These are phyloP conservation scores for Leccinellum rugosiceps DNA, from an alignment of 768 basidiomycete genomes.

Conservation along the genomic window DNA sequence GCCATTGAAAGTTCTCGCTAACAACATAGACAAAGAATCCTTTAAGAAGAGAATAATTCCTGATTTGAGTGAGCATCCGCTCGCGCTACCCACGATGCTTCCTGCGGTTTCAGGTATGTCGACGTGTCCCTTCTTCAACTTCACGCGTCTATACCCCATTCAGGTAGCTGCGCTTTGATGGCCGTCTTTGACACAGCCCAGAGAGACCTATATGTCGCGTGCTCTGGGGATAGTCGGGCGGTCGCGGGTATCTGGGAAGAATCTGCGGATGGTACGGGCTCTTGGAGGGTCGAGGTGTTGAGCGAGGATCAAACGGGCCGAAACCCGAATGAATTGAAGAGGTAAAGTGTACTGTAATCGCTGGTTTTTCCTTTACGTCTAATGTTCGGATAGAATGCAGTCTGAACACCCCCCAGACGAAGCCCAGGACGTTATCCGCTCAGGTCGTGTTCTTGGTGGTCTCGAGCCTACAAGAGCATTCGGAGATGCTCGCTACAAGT, in stretches of 20 bases:
- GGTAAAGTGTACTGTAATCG: constrained; percentile 45
- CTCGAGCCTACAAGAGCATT: constrained; percentile 87
- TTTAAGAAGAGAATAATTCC: constrained; percentile 52
- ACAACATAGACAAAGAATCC: constrained; percentile 49
- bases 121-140: constrained; percentile 5
- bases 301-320: constrained; percentile 96
- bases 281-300: constrained; percentile 91
- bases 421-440: constrained; percentile 64
- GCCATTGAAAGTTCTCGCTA: constrained; percentile 69
- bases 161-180: constrained; percentile 89
- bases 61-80: constrained; percentile 67
- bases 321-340: constrained; percentile 77
- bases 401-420: constrained; percentile 83
- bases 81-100: constrained; percentile 67
- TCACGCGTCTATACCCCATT: constrained; percentile 8
- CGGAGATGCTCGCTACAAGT: constrained; percentile 89
- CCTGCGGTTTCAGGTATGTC: constrained; percentile 73
- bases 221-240: constrained; percentile 91
- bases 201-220: constrained; percentile 83
- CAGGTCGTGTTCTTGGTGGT: constrained; percentile 83
- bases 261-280: constrained; percentile 57
- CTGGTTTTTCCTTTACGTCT: not conserved
- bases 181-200: constrained; percentile 84
- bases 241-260: constrained; percentile 92
- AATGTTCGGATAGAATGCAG: constrained; percentile 50